Evolutionary conservation across 2,329 filamentous ascomycete genomes (phyloP), one percentile per base, ranked within the genome.

Genomic region (Elsinoe ampelina): DNA sequence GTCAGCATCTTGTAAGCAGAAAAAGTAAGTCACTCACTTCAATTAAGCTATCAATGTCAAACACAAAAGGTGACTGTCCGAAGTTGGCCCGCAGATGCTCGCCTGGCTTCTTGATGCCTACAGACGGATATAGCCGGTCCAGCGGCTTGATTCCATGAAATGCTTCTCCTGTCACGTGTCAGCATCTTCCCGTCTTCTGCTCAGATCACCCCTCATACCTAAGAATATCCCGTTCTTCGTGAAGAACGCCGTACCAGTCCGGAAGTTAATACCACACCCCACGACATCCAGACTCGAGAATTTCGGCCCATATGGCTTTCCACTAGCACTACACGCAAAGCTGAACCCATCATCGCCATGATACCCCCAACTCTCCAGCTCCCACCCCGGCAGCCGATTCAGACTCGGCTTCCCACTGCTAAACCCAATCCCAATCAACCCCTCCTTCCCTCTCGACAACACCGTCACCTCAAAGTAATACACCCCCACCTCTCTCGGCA

Each of bases 391-490:
- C 63, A 85, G 73, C 61, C 81, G 72, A 61, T 80, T 81, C 34
- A 84, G 69, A 1, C 76, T 77, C 12, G 81, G 80, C 65, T 82
- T 83, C 30, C 72, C 71, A 15, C 76, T 78, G 1, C 80, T 81
- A 66, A 85, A 84, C 5, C 82, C 82, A 56, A 85, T 75, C 12
- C 79, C 81, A 61, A 79, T 76, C 62, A 74, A 66, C 38, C 75
- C 64, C 22, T 87, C 85, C 66, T 85, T 84, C 54, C 80, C 81
- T 65, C 84, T 82, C 6, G 82, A 80, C 52, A 84, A 69, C 48
- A 89, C 80, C 7, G 80, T 81, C 34, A 84, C 77, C 65, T 98
- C 93, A 67, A 84, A 98, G 70, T 98, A 98, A 71, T 95, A 98
- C 59, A 98, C 85, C 1, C 93, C 93, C 63, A 88, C 93, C 66